phyloP scores from a whole-genome alignment of 1,139 yeast species.

The Kurtzmaniella quercitrusa region DNA sequence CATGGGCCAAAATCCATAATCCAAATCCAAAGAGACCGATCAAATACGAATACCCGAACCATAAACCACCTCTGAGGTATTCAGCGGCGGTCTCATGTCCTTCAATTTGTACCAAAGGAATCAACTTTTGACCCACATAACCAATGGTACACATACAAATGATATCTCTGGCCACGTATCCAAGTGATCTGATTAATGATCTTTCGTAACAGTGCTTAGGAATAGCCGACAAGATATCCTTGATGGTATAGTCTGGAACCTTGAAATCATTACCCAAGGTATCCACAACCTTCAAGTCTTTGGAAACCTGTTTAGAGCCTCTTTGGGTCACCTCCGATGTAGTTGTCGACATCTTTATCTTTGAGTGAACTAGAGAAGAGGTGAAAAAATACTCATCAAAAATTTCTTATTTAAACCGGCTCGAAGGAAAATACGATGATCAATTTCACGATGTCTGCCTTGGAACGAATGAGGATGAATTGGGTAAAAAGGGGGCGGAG shows the following conservation, averaged over 20 bases:
- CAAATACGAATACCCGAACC: conserved; percentile 36
- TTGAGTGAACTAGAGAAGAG: neutral
- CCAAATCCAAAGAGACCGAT: conserved; percentile 76
- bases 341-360: conserved; percentile 2
- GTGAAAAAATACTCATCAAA: neutral
- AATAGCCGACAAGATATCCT: conserved; percentile 66
- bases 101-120: conserved; percentile 30
- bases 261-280: conserved; percentile 62
- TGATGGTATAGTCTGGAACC: conserved; percentile 72
- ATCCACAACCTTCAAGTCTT: conserved; percentile 45
- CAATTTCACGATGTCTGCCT: neutral
- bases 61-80: conserved; percentile 30
- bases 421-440: neutral
- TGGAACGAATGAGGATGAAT: too few relatives aligned
- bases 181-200: conserved; percentile 50
- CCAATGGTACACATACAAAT: conserved; percentile 47
- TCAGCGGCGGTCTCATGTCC: conserved; percentile 20
- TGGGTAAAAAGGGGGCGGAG: too few relatives aligned
- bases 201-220: conserved; percentile 77
- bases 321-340: conserved; percentile 2
- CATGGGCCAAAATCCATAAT: conserved; percentile 84
- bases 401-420: neutral
- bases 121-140: conserved; percentile 48
- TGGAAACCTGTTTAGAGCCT: conserved; percentile 10
- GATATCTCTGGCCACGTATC: conserved; percentile 65